A percentile compares a stretch with the other conserved stretches of the same genome.
phyloP scores from a whole-genome alignment of 2,329 filamentous ascomycete species.

The Botryotinia convoluta region DNA sequence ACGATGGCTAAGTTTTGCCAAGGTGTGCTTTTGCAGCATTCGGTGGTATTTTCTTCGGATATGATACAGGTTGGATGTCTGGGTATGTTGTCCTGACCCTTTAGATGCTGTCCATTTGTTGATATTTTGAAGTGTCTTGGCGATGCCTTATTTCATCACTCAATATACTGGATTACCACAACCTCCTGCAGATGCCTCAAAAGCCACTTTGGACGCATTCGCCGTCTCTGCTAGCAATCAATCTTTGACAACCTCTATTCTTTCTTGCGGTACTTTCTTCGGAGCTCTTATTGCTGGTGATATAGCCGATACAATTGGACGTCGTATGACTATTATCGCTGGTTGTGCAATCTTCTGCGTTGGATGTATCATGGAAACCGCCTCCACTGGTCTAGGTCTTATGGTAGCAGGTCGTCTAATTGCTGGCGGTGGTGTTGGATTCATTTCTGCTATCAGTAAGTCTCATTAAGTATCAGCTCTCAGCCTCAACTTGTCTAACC shows the following conservation, averaged over 20 bases:
- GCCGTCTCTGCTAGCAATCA: conserved; percentile 47
- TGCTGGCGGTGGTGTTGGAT: conserved; percentile 75
- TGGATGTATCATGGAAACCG: conserved; percentile 61
- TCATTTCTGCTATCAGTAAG: conserved; percentile 66
- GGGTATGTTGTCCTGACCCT: background rate
- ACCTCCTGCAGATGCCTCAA: conserved; percentile 2
- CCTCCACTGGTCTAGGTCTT: conserved; percentile 47
- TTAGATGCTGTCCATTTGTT: background rate
- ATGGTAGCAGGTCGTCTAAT: conserved; percentile 65
- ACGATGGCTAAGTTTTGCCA: background rate
- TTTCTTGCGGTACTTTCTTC: conserved; percentile 77
- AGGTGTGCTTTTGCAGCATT: conserved; percentile 66
- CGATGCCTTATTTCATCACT: conserved; percentile 29
- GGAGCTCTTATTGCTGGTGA: conserved; percentile 77
- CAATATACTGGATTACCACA: conserved; percentile 26
- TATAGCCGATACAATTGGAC: conserved; percentile 70
- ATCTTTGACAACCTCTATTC: conserved; percentile 65
- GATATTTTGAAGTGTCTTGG: conserved; percentile 22
- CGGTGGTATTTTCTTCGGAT: conserved; percentile 53
- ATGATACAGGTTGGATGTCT: conserved; percentile 70
- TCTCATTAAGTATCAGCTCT: conserved; percentile 43
- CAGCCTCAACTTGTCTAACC: conserved; percentile 57
- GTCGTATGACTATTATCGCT: conserved; percentile 65
- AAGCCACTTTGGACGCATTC: conserved; percentile 25
- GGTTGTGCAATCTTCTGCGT: conserved; percentile 67